phyloP scores from a whole-genome alignment of 306 rosid species.

The Rosa multiflora region DNA sequence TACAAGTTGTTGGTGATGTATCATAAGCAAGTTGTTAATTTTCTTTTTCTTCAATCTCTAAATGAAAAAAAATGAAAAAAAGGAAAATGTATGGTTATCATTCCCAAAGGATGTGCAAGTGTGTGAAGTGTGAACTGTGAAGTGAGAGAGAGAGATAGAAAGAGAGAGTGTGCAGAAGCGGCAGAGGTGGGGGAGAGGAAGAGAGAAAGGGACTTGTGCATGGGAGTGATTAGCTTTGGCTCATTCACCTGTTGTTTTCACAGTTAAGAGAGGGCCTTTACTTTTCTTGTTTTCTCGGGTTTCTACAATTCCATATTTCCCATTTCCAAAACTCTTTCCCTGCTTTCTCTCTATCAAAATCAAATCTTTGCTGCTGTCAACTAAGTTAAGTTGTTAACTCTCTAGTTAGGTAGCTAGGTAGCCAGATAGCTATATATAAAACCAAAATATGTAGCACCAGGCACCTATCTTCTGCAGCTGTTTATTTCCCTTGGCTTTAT shows the following conservation, averaged over 20 bases:
- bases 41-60: not conserved
- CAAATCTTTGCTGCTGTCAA: slow-evolving; percentile 23
- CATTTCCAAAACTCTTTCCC: slow-evolving; percentile 11
- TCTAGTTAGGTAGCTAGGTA: not conserved
- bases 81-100: slow-evolving; percentile 49
- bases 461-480: slow-evolving; percentile 9
- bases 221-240: slow-evolving; percentile 81
- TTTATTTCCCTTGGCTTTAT: not conserved
- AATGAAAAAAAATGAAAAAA: slow-evolving; percentile 9
- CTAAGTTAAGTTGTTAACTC: slow-evolving; percentile 31
- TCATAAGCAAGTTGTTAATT: slow-evolving; percentile 16
- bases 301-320: slow-evolving; percentile 68
- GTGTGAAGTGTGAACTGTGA: not conserved
- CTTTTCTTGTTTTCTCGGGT: slow-evolving; percentile 47
- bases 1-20: slow-evolving; percentile 30
- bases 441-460: slow-evolving; percentile 5
- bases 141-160: slow-evolving; percentile 22
- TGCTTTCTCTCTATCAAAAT: slow-evolving; percentile 4
- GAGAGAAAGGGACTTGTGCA: slow-evolving; percentile 94
- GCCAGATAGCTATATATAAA: not conserved
- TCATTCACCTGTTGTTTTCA: slow-evolving; percentile 84
- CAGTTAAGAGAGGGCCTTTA: slow-evolving; percentile 38
- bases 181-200: slow-evolving; percentile 61
- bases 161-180: slow-evolving; percentile 37
- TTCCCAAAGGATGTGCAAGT: slow-evolving; percentile 46